phyloP scores from a whole-genome alignment of 202 grass and related monocot species.

The Miscanthus sacchariflorus region DNA sequence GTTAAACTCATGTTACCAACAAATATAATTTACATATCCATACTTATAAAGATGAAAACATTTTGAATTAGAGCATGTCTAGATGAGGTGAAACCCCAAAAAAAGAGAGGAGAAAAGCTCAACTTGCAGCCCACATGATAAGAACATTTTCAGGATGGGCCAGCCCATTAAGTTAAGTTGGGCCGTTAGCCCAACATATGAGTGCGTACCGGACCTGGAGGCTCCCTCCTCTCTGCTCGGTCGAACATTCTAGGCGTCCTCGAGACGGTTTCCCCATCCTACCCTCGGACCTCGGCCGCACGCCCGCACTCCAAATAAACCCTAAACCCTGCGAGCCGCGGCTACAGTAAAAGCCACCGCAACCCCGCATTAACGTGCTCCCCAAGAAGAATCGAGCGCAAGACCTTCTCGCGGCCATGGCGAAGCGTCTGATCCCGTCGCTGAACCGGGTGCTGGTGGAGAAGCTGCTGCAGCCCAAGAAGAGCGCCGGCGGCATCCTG shows the following conservation, averaged over 20 bases:
- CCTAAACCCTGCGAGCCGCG: conserved; percentile 34
- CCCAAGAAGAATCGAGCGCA: conserved; percentile 19
- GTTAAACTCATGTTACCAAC: not conserved
- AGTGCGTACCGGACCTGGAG: not conserved
- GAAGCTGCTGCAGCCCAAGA: conserved; percentile 85
- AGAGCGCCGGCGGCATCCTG: conserved; percentile 78
- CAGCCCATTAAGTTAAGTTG: not conserved
- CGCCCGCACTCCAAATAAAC: conserved; percentile 6
- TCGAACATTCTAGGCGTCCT: conserved; percentile 24
- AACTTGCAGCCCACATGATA: not conserved
- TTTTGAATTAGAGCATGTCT: not conserved
- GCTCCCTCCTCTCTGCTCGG: too few species aligned
- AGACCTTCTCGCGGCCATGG: conserved; percentile 46
- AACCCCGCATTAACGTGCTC: conserved; percentile 32
- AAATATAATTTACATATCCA: not conserved
- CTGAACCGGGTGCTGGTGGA: conserved; percentile 86
- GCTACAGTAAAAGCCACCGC: not conserved
- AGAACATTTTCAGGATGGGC: not conserved
- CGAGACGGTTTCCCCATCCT: not conserved
- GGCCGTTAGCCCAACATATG: not conserved
- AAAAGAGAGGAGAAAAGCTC: not conserved
- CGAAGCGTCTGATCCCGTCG: conserved; percentile 78
- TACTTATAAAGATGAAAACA: not conserved
- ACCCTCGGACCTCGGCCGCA: not conserved
- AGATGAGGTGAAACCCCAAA: not conserved